These are phyloP conservation scores for Trametes cinnabarina DNA, from an alignment of 768 basidiomycete species.

Conservation along the genomic window DNA sequence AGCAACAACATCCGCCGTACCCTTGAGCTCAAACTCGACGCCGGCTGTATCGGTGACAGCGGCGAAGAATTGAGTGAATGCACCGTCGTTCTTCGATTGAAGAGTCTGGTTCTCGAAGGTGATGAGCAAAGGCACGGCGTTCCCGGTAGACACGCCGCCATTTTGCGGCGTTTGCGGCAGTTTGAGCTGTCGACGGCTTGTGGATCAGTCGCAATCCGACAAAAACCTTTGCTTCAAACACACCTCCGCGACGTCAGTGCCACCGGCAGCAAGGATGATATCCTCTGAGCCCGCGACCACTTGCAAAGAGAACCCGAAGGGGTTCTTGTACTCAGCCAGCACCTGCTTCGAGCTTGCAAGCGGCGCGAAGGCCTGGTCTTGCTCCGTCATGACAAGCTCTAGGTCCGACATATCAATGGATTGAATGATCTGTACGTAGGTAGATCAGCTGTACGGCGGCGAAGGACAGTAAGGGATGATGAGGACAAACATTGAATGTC, in stretches of 20 bases:
- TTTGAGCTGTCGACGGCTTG: conserved; percentile 38
- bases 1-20: conserved; percentile 56
- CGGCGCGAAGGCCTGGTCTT: conserved; percentile 57
- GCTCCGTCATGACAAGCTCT: conserved; percentile 48
- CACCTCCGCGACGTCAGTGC: conserved; percentile 54
- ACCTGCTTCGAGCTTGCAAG: conserved; percentile 56
- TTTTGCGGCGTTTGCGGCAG: conserved; percentile 47
- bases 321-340: conserved; percentile 63
- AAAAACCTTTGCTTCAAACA: conserved; percentile 4
- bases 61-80: conserved; percentile 57
- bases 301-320: conserved; percentile 74
- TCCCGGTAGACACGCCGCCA: conserved; percentile 70
- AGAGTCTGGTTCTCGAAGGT: conserved; percentile 57
- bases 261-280: conserved; percentile 48
- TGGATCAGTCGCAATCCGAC: background rate
- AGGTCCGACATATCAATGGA: conserved; percentile 61
- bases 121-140: conserved; percentile 57
- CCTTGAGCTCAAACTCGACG: conserved; percentile 50
- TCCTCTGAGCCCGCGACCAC: conserved; percentile 55
- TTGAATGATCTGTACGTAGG: conserved; percentile 50
- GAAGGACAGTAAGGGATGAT: background rate
- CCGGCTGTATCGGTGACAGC: conserved; percentile 50
- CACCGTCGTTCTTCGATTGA: conserved; percentile 50
- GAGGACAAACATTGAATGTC: conserved; percentile 42
- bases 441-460: background rate